Base-by-base conservation (phyloP, 495 filamentous ascomycete genomes). In the Achaetomiella virescens region DNA sequence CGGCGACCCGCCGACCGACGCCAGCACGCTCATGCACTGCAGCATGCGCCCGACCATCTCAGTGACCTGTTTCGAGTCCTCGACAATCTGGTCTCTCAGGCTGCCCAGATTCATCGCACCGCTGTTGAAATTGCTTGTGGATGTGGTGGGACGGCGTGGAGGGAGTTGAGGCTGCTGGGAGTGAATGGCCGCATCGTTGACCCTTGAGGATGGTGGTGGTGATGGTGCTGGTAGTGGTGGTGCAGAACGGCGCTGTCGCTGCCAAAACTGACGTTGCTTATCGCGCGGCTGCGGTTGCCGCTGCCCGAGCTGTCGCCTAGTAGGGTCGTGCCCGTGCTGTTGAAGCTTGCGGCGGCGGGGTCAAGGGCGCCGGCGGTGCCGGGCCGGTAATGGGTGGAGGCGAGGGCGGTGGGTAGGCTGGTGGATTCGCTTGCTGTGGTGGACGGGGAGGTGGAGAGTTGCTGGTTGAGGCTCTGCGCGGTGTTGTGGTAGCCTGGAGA, bases 1-100 rank as follows among this genome's bases (percentile, higher is more conserved):
- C 66, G 18, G 76, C 77, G 12, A 95, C 81, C 59, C 66, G 18
- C 76, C 77, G 12, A 95, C 81, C 59, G 84, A 85, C 10, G 88
- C 86, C 1, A 97, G 75, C 10, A 98, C 92, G 62, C 84, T 88
- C 68, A 98, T 85, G 66, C 95, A 98, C 72, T 98, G 93, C 57
- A 98, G 79, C 91, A 98, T 95, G 53, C 95, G 79, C 1, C 90
- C 93, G 9, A 96, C 92, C 51, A 90, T 95, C 57, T 97, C 91
- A 14, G 93, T 97, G 24, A 96, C 80, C 55, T 91, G 85, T 22
- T 90, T 88, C n/a, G 83, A 84, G 62, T 91, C 88, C 58, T 83
- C 78, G 12, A 80, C 73, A 46, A 77, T 81, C 53, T 77, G 75
- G 52, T 70, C 66, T 45, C 67, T 69, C 29, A 72, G 53, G 24